Evolutionary conservation across 441 rosid genomes (phyloP).

Genomic region (Aleurites moluccanus): DNA sequence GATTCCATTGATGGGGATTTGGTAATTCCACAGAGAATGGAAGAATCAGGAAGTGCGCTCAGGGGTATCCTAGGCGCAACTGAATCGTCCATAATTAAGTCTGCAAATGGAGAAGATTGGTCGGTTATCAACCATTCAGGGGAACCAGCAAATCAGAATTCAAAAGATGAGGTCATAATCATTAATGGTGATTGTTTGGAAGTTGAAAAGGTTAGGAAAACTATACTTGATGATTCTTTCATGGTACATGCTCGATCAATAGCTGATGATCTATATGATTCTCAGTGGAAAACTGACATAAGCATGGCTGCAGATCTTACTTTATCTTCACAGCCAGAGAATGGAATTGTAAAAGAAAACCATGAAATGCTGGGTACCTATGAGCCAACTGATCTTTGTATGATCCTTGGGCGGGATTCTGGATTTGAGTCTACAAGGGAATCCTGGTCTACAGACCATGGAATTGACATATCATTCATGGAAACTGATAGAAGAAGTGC

Average conservation of each 20-base stretch:
- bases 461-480: constrained; percentile 50
- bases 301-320: constrained; percentile 62
- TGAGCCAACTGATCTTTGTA: constrained; percentile 66
- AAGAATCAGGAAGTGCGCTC: constrained; percentile 37
- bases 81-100: constrained; percentile 42
- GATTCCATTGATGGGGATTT: constrained; percentile 49
- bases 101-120: constrained; percentile 66
- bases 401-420: constrained; percentile 60
- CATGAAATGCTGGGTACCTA: constrained; percentile 29
- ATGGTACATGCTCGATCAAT: constrained; percentile 56
- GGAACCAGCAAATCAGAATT: constrained; percentile 34
- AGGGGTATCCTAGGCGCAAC: constrained; percentile 32
- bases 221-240: constrained; percentile 67
- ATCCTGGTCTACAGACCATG: constrained; percentile 54
- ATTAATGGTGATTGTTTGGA: constrained; percentile 36
- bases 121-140: constrained; percentile 35
- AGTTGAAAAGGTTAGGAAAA: constrained; percentile 39
- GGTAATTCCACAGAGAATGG: constrained; percentile 45
- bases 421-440: constrained; percentile 37
- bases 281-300: constrained; percentile 66
- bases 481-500: constrained; percentile 50
- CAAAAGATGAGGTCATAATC: constrained; percentile 32
- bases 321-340: constrained; percentile 37
- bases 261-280: constrained; percentile 40
- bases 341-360: constrained; percentile 34